These are phyloP conservation scores for Taxawa tesnikishii DNA, from an alignment of 2,329 filamentous ascomycete species.

Conservation along the genomic window DNA sequence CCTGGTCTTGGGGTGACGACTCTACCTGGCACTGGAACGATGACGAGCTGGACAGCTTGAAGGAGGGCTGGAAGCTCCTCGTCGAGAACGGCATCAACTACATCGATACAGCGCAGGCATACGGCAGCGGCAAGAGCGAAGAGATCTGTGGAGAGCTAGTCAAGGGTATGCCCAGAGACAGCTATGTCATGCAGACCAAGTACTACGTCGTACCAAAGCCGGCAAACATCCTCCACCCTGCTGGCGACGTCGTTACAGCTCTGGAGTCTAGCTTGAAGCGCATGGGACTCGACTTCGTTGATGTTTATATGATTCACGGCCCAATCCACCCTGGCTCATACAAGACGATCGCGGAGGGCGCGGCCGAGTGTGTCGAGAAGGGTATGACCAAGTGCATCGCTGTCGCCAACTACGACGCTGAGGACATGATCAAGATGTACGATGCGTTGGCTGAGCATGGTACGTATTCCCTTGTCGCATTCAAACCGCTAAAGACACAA, in stretches of 20 bases:
- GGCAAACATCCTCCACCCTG: constrained; percentile 20
- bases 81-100: constrained; percentile 26
- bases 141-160: constrained; percentile 29
- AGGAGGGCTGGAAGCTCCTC: constrained; percentile 26
- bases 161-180: constrained; percentile 20
- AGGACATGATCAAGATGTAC: constrained; percentile 30
- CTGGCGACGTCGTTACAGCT: constrained; percentile 21
- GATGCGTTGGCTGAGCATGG: constrained; percentile 25
- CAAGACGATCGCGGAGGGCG: constrained; percentile 25
- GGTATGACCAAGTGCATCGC: constrained; percentile 29
- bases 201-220: constrained; percentile 25
- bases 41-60: constrained; percentile 22
- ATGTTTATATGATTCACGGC: constrained; percentile 30
- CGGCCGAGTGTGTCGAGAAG: constrained; percentile 30
- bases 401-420: constrained; percentile 30
- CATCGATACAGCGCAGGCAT: constrained; percentile 32
- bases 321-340: constrained; percentile 29
- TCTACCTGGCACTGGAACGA: constrained; percentile 20
- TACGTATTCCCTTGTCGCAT: too few relatives aligned
- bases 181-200: constrained; percentile 30
- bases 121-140: constrained; percentile 30
- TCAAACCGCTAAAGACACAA: too few relatives aligned
- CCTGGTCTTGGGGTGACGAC: constrained; percentile 17
- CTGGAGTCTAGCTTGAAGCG: constrained; percentile 24
- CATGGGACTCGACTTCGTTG: constrained; percentile 25